Evolutionary conservation across 371 early-diverging fungal genomes (phyloP), one percentile per base, ranked within the genome.

Genomic region (Funneliformis caledonium): DNA sequence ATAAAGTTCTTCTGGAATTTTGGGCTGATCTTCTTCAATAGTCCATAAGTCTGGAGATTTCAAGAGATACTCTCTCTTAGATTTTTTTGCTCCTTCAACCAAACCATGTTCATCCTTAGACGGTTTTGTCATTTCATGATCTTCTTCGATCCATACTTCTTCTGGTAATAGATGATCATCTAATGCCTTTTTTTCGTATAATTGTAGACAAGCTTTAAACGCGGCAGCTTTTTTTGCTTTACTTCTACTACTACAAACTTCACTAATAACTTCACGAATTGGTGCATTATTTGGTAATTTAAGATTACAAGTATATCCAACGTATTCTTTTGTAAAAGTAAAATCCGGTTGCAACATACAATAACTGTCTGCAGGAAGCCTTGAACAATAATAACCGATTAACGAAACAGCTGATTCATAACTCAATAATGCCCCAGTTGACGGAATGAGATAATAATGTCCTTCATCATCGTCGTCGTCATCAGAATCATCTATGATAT

Each of bases 211-310:
- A 0, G 92, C 88, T 50, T 94, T 89, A 56, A 95, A 89, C 0
- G 95, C 93, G 0, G 92, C 95, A 2, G 89, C 82, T 14, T 93
- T 91, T 82, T 91, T 94, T 6, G 98, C 96, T 56, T 86, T 83
- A 22, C 67, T 82, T 73, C 93, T 94, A 50, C 89, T 89, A 6
- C 86, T 83, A 56, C 90, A 85, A 1, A 85, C 81, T 43, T 91
- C 90, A 0, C 94, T 93, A 11, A 84, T 85, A 0, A 92, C 84
- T 14, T 83, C 80, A 9, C 89, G 88, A 12, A 95, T 76, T 6
- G 93, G 89, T 0, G 94, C 91, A 78, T 91, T 93, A 56, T 88
- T 85, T 3, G 95, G 95, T 26, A 95, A 78, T 0, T 82, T 86
- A 42, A 94, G 61, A 0, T 82, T 87, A 78, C 93, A 92, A 14